Percentiles rank a stretch among this genome's conserved stretches.
These are phyloP conservation scores for Macrotyloma uniflorum DNA, from an alignment of 306 rosid species.

Conservation along the genomic window DNA sequence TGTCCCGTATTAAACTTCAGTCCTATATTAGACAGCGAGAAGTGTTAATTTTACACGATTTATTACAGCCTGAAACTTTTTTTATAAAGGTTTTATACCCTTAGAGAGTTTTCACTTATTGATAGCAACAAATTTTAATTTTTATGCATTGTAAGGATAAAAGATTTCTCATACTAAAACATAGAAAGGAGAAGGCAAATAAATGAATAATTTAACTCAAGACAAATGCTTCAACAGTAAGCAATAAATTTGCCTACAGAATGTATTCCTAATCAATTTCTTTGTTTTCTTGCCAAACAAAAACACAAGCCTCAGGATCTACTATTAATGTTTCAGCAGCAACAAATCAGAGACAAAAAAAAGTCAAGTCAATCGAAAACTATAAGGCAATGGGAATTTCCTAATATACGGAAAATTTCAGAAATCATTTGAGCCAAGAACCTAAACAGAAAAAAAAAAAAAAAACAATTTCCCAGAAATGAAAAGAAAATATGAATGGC, in stretches of 20 bases:
- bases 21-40: not conserved
- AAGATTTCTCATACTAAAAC: not conserved
- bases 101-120: not conserved
- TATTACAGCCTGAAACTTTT: not conserved
- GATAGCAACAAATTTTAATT: not conserved
- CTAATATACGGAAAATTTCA: not conserved
- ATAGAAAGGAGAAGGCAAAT: not conserved
- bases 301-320: constrained; percentile 28
- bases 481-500: constrained; percentile 1
- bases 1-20: not conserved
- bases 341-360: not conserved
- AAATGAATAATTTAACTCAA: not conserved
- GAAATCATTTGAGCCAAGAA: constrained; percentile 24
- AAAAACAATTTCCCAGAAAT: constrained; percentile 1
- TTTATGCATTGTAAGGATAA: not conserved
- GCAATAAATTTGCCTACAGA: not conserved
- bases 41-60: not conserved
- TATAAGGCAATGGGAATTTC: too few species aligned
- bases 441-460: not conserved
- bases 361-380: too few species aligned
- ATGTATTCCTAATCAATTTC: constrained; percentile 15
- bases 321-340: constrained; percentile 1
- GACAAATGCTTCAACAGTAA: not conserved
- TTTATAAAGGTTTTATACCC: not conserved
- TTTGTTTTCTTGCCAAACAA: too few species aligned